These are phyloP conservation scores for Tuber brumale DNA, from an alignment of 495 filamentous ascomycete species.

Conservation along the genomic window DNA sequence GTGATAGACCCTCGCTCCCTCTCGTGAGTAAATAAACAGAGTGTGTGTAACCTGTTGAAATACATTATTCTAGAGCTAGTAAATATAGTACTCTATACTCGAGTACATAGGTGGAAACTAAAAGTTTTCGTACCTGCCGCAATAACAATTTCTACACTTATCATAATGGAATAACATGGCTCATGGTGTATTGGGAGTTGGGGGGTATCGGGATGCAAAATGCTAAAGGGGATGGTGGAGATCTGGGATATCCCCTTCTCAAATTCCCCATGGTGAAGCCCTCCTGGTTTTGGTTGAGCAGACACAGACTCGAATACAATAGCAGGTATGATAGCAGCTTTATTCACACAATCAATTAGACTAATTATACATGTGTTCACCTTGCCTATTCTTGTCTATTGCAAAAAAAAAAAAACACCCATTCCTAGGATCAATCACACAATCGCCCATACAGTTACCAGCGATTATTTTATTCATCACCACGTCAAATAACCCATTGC, in stretches of 20 bases:
- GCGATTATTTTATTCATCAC: neutral
- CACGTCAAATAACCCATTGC: neutral
- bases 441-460: neutral
- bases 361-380: neutral
- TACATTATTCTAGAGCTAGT: neutral
- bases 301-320: neutral
- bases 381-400: too few relatives aligned
- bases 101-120: neutral
- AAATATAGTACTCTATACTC: neutral
- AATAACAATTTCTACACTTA: neutral
- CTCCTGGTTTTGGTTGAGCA: neutral
- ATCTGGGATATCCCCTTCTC: neutral
- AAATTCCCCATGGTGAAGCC: neutral
- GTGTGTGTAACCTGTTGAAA: neutral
- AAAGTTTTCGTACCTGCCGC: neutral
- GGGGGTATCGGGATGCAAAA: neutral
- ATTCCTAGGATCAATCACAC: neutral
- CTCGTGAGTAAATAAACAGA: neutral
- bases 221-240: neutral
- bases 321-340: neutral
- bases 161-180: neutral
- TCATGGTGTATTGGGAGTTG: neutral
- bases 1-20: constrained; percentile 6
- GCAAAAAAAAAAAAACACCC: too few relatives aligned
- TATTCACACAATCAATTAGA: neutral